These are phyloP conservation scores for Wickerhamomyces strasburgensis DNA, from an alignment of 805 yeast species.

Conservation along the genomic window DNA sequence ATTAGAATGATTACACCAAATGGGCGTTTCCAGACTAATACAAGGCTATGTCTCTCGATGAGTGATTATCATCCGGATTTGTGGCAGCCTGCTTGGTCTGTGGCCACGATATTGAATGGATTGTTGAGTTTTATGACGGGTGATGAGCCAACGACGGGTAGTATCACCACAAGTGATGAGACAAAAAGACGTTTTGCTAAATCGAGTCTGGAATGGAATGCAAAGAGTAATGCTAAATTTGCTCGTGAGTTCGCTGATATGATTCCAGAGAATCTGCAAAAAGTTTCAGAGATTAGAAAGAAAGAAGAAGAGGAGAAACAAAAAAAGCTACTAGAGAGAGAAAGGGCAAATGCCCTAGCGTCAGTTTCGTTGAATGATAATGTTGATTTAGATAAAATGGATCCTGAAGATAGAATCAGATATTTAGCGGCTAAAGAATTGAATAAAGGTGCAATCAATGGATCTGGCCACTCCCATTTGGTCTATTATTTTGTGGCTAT, in stretches of 20 bases:
- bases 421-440: conserved; percentile 26
- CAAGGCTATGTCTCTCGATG: conserved; percentile 84
- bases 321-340: conserved; percentile 6
- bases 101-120: conserved; percentile 82
- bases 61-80: conserved; percentile 91
- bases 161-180: conserved; percentile 58
- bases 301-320: conserved; percentile 9
- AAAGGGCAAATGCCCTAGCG: conserved; percentile 5
- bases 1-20: conserved; percentile 87
- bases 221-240: conserved; percentile 52
- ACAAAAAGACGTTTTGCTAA: conserved; percentile 54
- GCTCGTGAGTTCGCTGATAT: conserved; percentile 65
- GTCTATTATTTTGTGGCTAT: conserved; percentile 31
- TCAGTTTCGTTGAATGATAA: conserved; percentile 2
- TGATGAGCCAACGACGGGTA: conserved; percentile 79
- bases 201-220: conserved; percentile 58
- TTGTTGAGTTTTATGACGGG: conserved; percentile 90
- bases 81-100: conserved; percentile 98
- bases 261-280: conserved; percentile 31
- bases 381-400: conserved; percentile 32
- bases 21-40: conserved; percentile 79
- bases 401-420: conserved; percentile 66
- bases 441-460: conserved; percentile 1
- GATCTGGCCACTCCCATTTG: conserved; percentile 10
- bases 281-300: conserved; percentile 22